phyloP scores from a whole-genome alignment of 495 filamentous ascomycete species.

The Ascodesmis nigricans region DNA sequence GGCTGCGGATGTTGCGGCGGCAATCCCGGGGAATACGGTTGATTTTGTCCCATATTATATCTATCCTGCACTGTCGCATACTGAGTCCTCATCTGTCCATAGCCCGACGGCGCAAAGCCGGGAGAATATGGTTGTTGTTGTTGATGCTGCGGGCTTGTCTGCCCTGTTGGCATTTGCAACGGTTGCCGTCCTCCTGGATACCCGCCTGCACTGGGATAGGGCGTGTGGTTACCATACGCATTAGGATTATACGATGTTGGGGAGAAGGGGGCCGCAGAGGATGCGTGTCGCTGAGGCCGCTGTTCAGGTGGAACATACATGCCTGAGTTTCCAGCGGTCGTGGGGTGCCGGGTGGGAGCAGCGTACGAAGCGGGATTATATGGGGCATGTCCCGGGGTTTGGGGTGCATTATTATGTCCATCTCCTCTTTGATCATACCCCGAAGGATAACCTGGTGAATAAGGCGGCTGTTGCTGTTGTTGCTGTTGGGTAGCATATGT shows the following conservation, averaged over 20 bases:
- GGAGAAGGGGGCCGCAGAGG: constrained; percentile 15
- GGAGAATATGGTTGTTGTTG: constrained; percentile 8
- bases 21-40: constrained; percentile 18
- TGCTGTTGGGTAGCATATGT: too few relatives aligned
- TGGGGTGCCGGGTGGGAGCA: constrained; percentile 24
- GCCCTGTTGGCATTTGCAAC: constrained; percentile 4
- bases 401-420: constrained; percentile 10
- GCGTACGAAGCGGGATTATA: constrained; percentile 57
- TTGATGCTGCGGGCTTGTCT: constrained; percentile 1
- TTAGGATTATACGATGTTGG: constrained; percentile 19
- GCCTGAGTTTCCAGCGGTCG: constrained; percentile 9
- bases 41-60: constrained; percentile 9
- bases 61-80: constrained; percentile 15
- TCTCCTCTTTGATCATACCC: constrained; percentile 16
- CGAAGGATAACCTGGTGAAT: constrained; percentile 14
- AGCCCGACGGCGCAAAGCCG: constrained; percentile 10
- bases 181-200: neutral
- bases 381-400: constrained; percentile 29
- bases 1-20: constrained; percentile 17
- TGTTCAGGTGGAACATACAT: constrained; percentile 13
- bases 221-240: constrained; percentile 17
- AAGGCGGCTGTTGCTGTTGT: constrained; percentile 19
- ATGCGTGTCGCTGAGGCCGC: constrained; percentile 15
- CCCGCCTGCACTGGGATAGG: constrained; percentile 12
- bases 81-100: constrained; percentile 4